These are phyloP conservation scores for Coccomyxa subellipsoidea DNA, from an alignment of 163 green algal genomes.

Conservation along the genomic window DNA sequence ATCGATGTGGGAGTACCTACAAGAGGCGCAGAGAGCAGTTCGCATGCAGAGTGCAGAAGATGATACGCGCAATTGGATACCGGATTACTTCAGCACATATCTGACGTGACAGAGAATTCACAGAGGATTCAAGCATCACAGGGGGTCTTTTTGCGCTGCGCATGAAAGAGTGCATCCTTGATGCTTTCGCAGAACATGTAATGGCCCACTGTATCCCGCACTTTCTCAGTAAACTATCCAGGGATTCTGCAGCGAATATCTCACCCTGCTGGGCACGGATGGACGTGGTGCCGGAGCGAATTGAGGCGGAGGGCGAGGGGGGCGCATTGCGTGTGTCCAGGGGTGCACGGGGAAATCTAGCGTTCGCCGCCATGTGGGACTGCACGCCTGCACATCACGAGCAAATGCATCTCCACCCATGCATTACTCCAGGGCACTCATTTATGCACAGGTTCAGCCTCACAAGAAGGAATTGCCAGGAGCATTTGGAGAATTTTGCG, in stretches of 20 bases:
- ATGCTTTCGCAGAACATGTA: background rate
- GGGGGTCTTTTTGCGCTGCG: too few relatives aligned
- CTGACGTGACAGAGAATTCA: background rate
- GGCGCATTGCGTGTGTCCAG: background rate
- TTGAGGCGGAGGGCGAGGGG: background rate
- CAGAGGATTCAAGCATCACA: background rate
- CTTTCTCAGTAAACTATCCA: too few relatives aligned
- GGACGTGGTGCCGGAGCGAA: background rate
- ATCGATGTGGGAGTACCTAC: background rate
- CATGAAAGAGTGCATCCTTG: background rate
- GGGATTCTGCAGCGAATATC: too few relatives aligned
- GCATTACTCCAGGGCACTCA: too few relatives aligned
- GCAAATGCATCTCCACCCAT: background rate
- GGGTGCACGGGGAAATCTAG: background rate
- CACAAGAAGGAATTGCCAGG: too few relatives aligned
- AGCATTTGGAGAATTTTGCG: too few relatives aligned
- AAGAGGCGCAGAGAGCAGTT: background rate
- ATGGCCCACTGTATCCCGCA: too few relatives aligned
- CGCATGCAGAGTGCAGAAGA: background rate
- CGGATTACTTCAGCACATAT: background rate
- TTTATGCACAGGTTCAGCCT: too few relatives aligned
- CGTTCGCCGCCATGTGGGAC: background rate
- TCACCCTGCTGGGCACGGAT: background rate
- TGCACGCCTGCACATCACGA: background rate
- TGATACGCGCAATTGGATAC: background rate